Base-by-base conservation (phyloP, 1,139 yeast genomes). In the Eremothecium cymbalariae region DNA sequence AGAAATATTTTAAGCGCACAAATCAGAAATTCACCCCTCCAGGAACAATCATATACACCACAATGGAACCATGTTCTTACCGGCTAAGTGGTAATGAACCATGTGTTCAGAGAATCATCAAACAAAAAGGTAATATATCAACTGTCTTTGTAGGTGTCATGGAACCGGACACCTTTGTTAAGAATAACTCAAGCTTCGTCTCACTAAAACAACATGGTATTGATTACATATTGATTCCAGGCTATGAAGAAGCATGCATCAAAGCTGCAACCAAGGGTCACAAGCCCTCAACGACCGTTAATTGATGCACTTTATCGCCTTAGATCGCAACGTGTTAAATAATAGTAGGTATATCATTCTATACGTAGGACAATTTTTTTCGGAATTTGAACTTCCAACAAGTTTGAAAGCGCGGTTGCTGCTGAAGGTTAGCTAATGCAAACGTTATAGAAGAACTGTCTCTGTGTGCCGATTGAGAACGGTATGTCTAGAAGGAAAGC, bases 61-160 rank as follows among this genome's bases (percentile, higher is more conserved):
- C 97, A 0, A 93, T 93, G 98, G 99, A 93, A 51, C 99, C 99
- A 0, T 93, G 99, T 55, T 78, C 94, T 2, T 71, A 73, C 39
- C 66, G 99, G 37, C 64, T 90, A 25, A 86, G 96, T 56, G 98
- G 98, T 1, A 88, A 88, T 48, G 54, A 68, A 35, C 95, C 98
- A 0, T 90, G 99, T 59, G 77, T 76, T 2, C 88, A 86, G 43
- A 68, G 97, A 26, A 77, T 90, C 7, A 51, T 85, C 28, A 64
- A 60, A 2, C 58, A 76, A 2, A 48, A 58, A n/a, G 63, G 66
- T 2, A 55, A 51, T 12, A 79, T 90, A 40, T 68, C 67, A 21
- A 72, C 90, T 0, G 88, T 88, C 25, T 86, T 82, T 60, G 96
- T 90, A 5, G 98, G 98, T 1, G 94, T 86, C 1, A 57, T 77